phyloP scores from a whole-genome alignment of 345 rosid species.

The Salix dunnii region DNA sequence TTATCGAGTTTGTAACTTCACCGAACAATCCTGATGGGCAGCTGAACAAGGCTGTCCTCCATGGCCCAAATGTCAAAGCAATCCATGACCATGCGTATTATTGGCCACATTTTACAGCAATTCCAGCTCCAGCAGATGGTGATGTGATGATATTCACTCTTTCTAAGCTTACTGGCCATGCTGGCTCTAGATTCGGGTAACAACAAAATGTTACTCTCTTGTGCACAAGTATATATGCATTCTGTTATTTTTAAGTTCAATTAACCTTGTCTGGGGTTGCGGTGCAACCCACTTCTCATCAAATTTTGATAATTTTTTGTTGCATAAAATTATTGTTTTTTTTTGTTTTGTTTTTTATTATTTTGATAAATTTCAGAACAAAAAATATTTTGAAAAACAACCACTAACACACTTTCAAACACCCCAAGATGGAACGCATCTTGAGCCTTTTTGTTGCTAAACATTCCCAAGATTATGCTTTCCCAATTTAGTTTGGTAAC shows the following conservation, averaged over 20 bases:
- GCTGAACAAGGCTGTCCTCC: slow-evolving; percentile 45
- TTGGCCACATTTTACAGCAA: slow-evolving; percentile 73
- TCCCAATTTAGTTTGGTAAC: too few relatives aligned
- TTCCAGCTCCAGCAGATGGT: slow-evolving; percentile 46
- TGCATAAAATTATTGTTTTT: too few relatives aligned
- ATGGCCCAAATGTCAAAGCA: slow-evolving; percentile 46
- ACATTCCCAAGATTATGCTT: background rate
- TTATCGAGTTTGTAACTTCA: slow-evolving; percentile 67
- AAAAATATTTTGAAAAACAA: too few relatives aligned
- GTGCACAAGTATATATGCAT: background rate
- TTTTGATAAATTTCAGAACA: too few relatives aligned
- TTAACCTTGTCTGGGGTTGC: too few relatives aligned
- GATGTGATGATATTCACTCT: slow-evolving; percentile 57
- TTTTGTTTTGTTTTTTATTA: too few relatives aligned
- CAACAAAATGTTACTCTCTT: background rate
- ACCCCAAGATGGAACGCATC: background rate
- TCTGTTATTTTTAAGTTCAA: background rate
- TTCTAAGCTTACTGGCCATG: slow-evolving; percentile 79
- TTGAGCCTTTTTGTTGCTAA: background rate
- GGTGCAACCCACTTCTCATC: too few relatives aligned
- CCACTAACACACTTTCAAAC: too few relatives aligned
- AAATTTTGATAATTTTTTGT: too few relatives aligned
- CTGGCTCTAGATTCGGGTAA: slow-evolving; percentile 71
- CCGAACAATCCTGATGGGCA: slow-evolving; percentile 82
- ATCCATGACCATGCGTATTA: slow-evolving; percentile 66